Conservation (phyloP, 2,329 filamentous ascomycete species). For the Pestalotiopsis sp. region DNA sequence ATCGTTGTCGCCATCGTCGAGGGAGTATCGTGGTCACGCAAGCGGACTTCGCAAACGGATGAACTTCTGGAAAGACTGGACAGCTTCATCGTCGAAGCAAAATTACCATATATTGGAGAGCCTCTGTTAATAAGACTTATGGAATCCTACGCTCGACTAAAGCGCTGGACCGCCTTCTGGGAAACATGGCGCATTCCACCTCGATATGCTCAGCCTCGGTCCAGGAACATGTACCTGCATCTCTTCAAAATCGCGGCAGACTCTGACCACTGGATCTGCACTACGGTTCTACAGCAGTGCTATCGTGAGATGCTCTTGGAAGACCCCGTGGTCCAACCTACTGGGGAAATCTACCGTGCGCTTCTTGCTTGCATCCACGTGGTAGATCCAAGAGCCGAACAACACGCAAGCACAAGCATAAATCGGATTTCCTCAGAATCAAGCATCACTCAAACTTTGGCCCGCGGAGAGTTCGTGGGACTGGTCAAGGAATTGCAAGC, state of each 20-base stretch:
- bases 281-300: conserved; percentile 49
- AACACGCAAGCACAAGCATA: conserved; percentile 25
- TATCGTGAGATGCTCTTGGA: conserved; percentile 62
- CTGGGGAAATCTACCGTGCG: conserved; percentile 43
- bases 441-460: conserved; percentile 9
- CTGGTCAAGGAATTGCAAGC: conserved; percentile 22
- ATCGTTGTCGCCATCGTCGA: conserved; percentile 51
- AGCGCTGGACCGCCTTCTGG: conserved; percentile 60
- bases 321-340: conserved; percentile 44
- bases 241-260: conserved; percentile 51
- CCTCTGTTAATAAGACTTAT: conserved; percentile 41
- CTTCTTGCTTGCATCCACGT: conserved; percentile 56
- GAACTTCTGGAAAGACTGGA: conserved; percentile 46
- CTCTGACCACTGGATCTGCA: conserved; percentile 44
- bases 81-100: conserved; percentile 38
- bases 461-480: conserved; percentile 32
- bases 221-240: conserved; percentile 53
- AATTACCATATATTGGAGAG: conserved; percentile 38
- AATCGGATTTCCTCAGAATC: conserved; percentile 6
- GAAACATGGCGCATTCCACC: conserved; percentile 57
- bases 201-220: conserved; percentile 47
- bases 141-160: conserved; percentile 43
- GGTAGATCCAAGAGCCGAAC: conserved; percentile 51
- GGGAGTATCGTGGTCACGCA: conserved; percentile 32
- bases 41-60: conserved; percentile 32